These are phyloP conservation scores for Umbilicus rupestris DNA, from an alignment of 164 flowering plant species.

Conservation along the genomic window DNA sequence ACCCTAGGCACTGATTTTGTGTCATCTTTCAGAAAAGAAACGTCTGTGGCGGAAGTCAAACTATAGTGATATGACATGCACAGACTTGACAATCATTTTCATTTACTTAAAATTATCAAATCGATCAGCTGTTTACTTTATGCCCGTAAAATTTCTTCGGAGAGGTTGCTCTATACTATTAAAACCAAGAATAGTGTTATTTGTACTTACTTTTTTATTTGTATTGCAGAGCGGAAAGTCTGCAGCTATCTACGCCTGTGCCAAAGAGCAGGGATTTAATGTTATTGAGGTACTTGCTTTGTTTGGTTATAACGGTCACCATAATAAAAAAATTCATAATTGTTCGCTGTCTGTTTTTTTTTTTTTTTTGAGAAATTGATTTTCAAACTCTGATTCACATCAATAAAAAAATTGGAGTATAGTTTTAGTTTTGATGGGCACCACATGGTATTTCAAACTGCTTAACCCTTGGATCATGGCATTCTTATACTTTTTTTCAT, in stretches of 20 bases:
- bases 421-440: too few species aligned
- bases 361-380: too few species aligned
- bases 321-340: too few species aligned
- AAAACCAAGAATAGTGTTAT: neutral
- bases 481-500: neutral
- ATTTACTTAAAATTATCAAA: neutral
- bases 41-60: neutral
- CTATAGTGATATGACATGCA: neutral
- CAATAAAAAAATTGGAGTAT: too few species aligned
- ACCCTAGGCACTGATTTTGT: too few species aligned
- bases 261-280: constrained; percentile 83
- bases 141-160: neutral
- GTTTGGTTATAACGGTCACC: too few species aligned
- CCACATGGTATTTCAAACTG: too few species aligned
- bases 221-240: constrained; percentile 87
- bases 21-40: too few species aligned
- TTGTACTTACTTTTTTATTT: neutral
- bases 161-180: neutral
- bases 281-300: constrained; percentile 94
- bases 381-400: too few species aligned
- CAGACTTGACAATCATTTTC: neutral
- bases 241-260: constrained; percentile 96
- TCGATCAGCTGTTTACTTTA: neutral
- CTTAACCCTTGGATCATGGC: too few species aligned
- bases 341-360: too few species aligned